Percentiles rank a stretch among this genome's conserved stretches.
Evolutionary conservation across 306 rosid genomes (phyloP).

Genomic region (Quercus parvula): DNA sequence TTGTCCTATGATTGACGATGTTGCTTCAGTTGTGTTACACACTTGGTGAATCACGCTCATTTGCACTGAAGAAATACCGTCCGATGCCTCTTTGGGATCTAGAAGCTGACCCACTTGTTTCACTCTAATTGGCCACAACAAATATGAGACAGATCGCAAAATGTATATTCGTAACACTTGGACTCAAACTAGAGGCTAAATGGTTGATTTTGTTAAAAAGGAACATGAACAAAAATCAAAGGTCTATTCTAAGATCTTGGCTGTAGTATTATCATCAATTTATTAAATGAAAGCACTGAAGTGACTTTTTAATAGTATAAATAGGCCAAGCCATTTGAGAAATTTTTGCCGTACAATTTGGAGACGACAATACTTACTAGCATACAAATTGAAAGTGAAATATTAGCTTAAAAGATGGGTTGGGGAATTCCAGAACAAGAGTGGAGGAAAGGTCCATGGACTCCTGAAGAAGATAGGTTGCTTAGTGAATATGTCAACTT

Average conservation of each 20-base stretch:
- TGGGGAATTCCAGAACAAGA: conserved; percentile 26
- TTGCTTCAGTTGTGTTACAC: too few species aligned
- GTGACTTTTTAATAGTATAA: not conserved
- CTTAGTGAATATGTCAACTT: conserved; percentile 43
- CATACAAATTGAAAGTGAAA: not conserved
- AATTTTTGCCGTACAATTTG: conserved; percentile 12
- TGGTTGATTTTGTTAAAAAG: conserved; percentile 2
- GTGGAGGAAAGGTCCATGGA: conserved; percentile 84
- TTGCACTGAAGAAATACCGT: too few species aligned
- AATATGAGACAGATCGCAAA: conserved; percentile 18
- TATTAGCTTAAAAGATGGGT: conserved; percentile 18
- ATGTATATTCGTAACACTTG: conserved; percentile 6
- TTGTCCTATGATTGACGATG: too few species aligned
- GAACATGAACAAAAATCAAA: conserved; percentile 10
- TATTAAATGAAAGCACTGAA: not conserved
- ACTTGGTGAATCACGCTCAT: too few species aligned
- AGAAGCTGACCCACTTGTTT: not conserved
- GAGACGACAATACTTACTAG: not conserved
- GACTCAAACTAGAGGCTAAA: conserved; percentile 1
- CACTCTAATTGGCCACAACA: conserved; percentile 23
- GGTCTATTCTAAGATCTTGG: conserved; percentile 14
- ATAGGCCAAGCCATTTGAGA: conserved; percentile 15
- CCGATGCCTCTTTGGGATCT: not conserved
- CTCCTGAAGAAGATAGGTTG: conserved; percentile 61
- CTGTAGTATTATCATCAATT: not conserved